Conservation (phyloP, 257 asterid genomes). For the Capsicum baccatum region DNA sequence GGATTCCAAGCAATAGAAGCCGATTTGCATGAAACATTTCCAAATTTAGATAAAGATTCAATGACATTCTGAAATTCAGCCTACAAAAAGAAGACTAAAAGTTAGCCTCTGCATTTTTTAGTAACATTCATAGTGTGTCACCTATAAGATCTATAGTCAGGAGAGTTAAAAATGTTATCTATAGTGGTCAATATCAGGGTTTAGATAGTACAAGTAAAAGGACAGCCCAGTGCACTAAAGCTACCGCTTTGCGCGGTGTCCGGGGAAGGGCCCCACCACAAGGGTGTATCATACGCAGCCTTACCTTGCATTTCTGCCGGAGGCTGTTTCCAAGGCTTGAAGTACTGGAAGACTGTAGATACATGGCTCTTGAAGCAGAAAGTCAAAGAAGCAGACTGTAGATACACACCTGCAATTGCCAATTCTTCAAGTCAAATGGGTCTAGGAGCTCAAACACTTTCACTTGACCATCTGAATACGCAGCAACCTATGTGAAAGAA, state of each 20-base stretch:
- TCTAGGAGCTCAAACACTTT: conserved; percentile 79
- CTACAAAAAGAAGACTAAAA: conserved; percentile 41
- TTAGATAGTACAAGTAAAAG: not conserved
- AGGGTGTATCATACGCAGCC: no score
- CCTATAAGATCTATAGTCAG: not conserved
- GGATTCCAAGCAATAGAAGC: conserved; percentile 95
- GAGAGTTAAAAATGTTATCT: not conserved
- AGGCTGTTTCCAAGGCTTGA: no score
- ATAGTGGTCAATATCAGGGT: not conserved
- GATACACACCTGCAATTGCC: conserved; percentile 91
- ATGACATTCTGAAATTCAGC: conserved; percentile 87
- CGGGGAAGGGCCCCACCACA: no score
- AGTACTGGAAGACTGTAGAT: no score
- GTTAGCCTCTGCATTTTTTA: not conserved
- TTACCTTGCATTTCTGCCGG: no score
- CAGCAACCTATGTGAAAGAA: conserved; percentile 64
- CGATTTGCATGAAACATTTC: conserved; percentile 64
- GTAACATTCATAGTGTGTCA: not conserved
- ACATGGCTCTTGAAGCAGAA: not conserved
- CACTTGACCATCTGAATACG: conserved; percentile 82
- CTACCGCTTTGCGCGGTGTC: no score
- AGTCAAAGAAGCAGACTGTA: not conserved
- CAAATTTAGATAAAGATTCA: conserved; percentile 73
- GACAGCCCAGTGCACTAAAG: no score
- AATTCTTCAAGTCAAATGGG: conserved; percentile 79